A percentile compares a stretch with the other conserved stretches of the same genome.
Conservation (phyloP, 345 rosid genomes). For the Ceriops tagal region DNA sequence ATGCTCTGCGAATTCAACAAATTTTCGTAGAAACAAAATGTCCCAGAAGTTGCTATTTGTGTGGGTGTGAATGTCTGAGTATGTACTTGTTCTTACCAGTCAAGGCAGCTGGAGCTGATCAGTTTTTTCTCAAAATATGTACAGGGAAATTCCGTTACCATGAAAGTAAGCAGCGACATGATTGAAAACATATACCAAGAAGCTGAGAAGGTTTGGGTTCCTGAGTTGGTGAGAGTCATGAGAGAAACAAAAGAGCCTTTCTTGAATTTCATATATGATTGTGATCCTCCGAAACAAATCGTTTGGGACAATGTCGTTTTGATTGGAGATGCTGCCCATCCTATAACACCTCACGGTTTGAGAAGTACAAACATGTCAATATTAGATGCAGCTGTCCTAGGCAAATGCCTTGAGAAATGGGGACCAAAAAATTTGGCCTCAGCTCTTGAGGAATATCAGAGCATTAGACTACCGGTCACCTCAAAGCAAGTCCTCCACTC, state of each 20-base stretch:
- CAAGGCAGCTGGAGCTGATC: neutral
- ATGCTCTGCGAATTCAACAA: neutral
- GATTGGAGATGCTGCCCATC: constrained; percentile 83
- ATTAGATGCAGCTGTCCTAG: constrained; percentile 61
- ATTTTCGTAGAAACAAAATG: too few species aligned
- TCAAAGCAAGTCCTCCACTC: constrained; percentile 63
- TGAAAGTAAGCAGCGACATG: constrained; percentile 54
- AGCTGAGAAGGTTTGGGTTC: constrained; percentile 63
- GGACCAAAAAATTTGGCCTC: constrained; percentile 39
- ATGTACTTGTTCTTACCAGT: too few species aligned
- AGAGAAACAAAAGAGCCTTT: constrained; percentile 75
- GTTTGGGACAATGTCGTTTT: constrained; percentile 56
- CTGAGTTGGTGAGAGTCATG: constrained; percentile 55
- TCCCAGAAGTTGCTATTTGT: too few species aligned
- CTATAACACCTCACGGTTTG: constrained; percentile 68
- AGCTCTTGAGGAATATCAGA: constrained; percentile 71
- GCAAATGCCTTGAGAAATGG: constrained; percentile 56
- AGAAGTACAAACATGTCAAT: constrained; percentile 89
- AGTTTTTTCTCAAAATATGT: neutral
- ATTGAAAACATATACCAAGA: constrained; percentile 53
- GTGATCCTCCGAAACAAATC: constrained; percentile 49
- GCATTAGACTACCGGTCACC: constrained; percentile 51
- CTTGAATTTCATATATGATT: constrained; percentile 69
- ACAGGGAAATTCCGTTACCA: constrained; percentile 68
- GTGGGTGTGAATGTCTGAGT: too few species aligned